Percentiles rank a stretch among this genome's conserved stretches.
Evolutionary conservation across 2,329 filamentous ascomycete species (phyloP).

Genomic region (Fusarium sp.): DNA sequence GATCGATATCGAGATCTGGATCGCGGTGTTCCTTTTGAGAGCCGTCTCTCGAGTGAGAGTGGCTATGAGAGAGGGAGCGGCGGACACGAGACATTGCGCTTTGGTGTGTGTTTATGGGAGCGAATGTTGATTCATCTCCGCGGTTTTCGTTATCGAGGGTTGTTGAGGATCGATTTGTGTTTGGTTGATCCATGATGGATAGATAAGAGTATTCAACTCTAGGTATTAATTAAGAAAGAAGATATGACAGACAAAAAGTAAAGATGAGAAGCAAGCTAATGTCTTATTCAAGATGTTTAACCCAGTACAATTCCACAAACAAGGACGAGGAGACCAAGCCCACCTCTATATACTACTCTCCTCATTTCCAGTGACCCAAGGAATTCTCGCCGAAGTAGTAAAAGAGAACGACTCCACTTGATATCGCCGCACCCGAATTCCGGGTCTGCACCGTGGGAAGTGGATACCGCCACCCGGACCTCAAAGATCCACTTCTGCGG

Average conservation of each 20-base stretch:
- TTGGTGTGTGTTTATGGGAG: conserved; percentile 39
- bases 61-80: conserved; percentile 38
- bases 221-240: neutral
- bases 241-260: neutral
- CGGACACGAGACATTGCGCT: conserved; percentile 34
- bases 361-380: neutral
- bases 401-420: neutral
- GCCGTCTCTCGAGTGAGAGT: conserved; percentile 17
- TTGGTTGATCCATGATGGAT: conserved; percentile 23
- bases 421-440: conserved; percentile 28
- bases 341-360: conserved; percentile 36
- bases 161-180: conserved; percentile 34
- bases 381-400: neutral
- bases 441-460: conserved; percentile 32
- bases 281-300: conserved; percentile 20
- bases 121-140: conserved; percentile 33
- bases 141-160: conserved; percentile 26
- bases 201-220: neutral
- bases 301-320: neutral
- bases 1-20: conserved; percentile 61
- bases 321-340: neutral
- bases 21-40: conserved; percentile 52
- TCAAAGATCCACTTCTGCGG: neutral
- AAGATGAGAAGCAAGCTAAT: conserved; percentile 23
- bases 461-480: conserved; percentile 12